These are phyloP conservation scores for Penicillium sp. DNA, from an alignment of 2,329 filamentous ascomycete species.

Conservation along the genomic window DNA sequence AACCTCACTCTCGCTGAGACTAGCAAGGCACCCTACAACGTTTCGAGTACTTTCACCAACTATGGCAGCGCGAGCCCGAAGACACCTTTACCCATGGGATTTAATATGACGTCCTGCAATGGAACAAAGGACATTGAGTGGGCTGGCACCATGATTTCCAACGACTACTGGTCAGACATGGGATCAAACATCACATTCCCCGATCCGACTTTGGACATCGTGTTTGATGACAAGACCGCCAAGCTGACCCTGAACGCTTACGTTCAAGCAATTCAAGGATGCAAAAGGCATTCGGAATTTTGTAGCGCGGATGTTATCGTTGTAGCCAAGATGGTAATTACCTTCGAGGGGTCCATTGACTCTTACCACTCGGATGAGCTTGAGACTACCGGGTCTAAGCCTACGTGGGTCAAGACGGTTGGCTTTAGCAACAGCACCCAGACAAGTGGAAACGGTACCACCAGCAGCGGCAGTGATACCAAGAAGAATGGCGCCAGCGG, in stretches of 20 bases:
- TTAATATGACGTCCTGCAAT: constrained; percentile 2
- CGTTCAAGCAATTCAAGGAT: not conserved
- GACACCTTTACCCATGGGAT: not conserved
- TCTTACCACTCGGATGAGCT: constrained; percentile 3
- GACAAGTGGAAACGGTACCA: not conserved
- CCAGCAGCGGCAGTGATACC: not conserved
- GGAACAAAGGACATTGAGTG: not conserved
- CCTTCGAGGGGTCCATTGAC: not conserved
- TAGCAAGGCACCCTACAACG: not conserved
- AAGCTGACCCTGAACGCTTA: not conserved
- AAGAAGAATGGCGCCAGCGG: not conserved
- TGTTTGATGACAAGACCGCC: not conserved
- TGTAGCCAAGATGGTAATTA: not conserved
- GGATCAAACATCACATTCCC: not conserved
- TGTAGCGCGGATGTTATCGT: not conserved
- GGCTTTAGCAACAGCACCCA: constrained; percentile 1
- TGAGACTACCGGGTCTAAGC: not conserved
- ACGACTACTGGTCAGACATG: not conserved
- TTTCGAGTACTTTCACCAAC: not conserved
- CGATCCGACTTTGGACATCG: not conserved
- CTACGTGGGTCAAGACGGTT: constrained; percentile 3
- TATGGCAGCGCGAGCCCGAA: not conserved
- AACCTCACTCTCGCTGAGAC: not conserved
- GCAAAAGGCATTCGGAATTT: not conserved
- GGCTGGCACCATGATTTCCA: not conserved